These are phyloP conservation scores for Mucor saturninus DNA, from an alignment of 371 early-diverging fungal species.

Conservation along the genomic window DNA sequence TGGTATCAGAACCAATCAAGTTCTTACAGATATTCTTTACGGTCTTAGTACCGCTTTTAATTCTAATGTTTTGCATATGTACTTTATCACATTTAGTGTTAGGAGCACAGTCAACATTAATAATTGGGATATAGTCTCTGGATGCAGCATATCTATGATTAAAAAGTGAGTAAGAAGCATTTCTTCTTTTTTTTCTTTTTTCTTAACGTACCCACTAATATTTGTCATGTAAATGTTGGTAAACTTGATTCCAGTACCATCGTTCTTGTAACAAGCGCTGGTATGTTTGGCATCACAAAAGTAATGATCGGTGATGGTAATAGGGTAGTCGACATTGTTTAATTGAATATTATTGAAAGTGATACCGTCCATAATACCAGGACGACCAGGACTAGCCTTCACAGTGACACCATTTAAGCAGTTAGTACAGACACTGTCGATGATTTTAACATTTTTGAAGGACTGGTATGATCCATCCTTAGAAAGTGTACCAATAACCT, in stretches of 20 bases:
- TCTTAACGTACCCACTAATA: slow-evolving; percentile 26
- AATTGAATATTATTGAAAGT: slow-evolving; percentile 30
- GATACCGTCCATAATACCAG: slow-evolving; percentile 30
- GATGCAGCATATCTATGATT: slow-evolving; percentile 13
- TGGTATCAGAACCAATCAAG: slow-evolving; percentile 21
- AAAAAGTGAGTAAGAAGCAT: not conserved
- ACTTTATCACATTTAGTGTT: slow-evolving; percentile 35
- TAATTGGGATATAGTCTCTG: slow-evolving; percentile 22
- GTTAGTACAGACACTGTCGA: slow-evolving; percentile 30
- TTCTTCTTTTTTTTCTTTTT: not conserved
- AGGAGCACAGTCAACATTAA: slow-evolving; percentile 36
- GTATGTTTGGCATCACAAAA: slow-evolving; percentile 31
- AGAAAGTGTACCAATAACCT: slow-evolving; percentile 40
- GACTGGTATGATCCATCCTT: slow-evolving; percentile 30
- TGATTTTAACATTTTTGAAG: slow-evolving; percentile 30
- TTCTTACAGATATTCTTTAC: slow-evolving; percentile 18
- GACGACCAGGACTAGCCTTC: slow-evolving; percentile 45
- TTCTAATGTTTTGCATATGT: slow-evolving; percentile 24
- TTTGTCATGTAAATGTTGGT: slow-evolving; percentile 29
- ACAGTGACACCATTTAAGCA: slow-evolving; percentile 44
- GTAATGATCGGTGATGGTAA: slow-evolving; percentile 40
- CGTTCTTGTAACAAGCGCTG: slow-evolving; percentile 27
- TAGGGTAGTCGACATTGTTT: slow-evolving; percentile 34
- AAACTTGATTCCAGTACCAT: slow-evolving; percentile 31
- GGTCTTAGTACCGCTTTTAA: slow-evolving; percentile 25